Evolutionary conservation across 208 protist genomes (phyloP).

Genomic region (Crithidia brevicula): DNA sequence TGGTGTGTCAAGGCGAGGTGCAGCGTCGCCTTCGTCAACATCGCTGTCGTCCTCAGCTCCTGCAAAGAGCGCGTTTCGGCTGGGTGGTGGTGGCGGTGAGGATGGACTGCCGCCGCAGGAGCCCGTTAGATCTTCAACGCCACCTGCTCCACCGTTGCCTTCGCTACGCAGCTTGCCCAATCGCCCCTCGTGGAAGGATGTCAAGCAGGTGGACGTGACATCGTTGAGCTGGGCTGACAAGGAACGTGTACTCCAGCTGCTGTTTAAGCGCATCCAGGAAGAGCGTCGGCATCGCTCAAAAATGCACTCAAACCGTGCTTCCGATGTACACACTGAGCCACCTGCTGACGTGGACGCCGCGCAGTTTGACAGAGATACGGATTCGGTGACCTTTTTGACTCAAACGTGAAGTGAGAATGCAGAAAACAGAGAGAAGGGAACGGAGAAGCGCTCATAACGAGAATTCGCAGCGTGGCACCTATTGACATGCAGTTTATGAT

Average conservation of each 20-base stretch:
- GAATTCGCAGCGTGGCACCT: too few relatives aligned
- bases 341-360: background rate
- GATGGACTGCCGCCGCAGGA: background rate
- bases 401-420: conserved; percentile 18
- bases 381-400: conserved; percentile 54
- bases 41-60: too few relatives aligned
- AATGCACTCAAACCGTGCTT: background rate
- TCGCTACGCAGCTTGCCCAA: conserved; percentile 40
- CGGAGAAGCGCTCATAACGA: too few relatives aligned
- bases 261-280: conserved; percentile 78
- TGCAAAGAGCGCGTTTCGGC: too few relatives aligned
- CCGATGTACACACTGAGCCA: background rate
- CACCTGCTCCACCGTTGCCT: background rate
- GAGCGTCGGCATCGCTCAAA: conserved; percentile 23
- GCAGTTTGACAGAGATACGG: conserved; percentile 1
- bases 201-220: conserved; percentile 72
- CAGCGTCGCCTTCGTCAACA: too few relatives aligned
- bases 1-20: background rate
- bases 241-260: conserved; percentile 83
- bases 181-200: conserved; percentile 53
- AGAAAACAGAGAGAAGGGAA: too few relatives aligned
- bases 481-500: too few relatives aligned
- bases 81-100: too few relatives aligned
- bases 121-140: background rate
- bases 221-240: conserved; percentile 88